Evolutionary conservation across 2,329 filamentous ascomycete species (phyloP), one percentile per base, ranked within the genome.

Genomic region (Tolypocladium inflatum): DNA sequence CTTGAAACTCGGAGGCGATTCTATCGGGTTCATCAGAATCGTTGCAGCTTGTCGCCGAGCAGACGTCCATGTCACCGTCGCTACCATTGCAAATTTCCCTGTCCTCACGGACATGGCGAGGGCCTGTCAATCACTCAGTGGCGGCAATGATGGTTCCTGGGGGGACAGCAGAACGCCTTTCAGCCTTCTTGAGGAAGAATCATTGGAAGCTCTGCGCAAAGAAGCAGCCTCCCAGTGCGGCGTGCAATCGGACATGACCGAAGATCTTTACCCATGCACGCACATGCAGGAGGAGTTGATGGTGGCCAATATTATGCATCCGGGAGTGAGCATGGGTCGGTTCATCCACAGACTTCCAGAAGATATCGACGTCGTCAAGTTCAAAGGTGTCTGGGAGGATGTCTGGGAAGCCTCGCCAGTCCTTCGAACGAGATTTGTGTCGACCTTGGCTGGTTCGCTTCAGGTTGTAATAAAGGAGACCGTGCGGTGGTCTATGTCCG

Each of bases 361-460:
- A 9, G n/a, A 65, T 9, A 33, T 65, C 15, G 62, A 70, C 11
- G 19, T 67, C 41, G 55, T 39, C 9, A 55, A 54, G 4, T 70
- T 71, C 61, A 64, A 66, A 58, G 52, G 59, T 1, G 67, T 69
- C 3, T 71, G 68, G 70, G 58, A 61, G 26, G 11, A 10, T 35
- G 48, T 60, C 19, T 55, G 33, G 35, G 5, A 39, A 33, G 55
- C 37, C 17, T 48, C 55, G 2, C 43, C 55, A 13, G 38, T 56
- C 21, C 35, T 56, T 26, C 55, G 55, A n/a, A 56, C 55, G 6
- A 48, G 55, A 21, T 56, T 56, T 35, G 21, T 43, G 10, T 51
- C 41, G 15, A n/a, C 43, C 4, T 50, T 23, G 42, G 43, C 55
- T 17, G 55, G 55, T 15, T 56, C 55, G 8, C 42, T 60, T 10